These are phyloP conservation scores for Populus tomentosa DNA, from an alignment of 441 rosid species.

Conservation along the genomic window DNA sequence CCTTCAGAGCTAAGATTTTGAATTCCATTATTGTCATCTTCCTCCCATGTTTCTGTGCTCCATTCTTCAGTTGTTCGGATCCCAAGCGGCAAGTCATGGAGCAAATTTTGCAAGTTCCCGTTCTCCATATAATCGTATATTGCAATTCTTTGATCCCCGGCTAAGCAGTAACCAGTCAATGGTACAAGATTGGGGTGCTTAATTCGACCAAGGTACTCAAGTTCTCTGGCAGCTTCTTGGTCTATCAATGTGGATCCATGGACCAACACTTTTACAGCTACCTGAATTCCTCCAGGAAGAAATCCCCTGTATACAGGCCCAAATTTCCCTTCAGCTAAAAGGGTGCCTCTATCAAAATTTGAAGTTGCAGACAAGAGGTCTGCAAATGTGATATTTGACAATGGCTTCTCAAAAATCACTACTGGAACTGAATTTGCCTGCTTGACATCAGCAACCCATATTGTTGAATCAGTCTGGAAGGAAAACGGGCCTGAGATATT, in stretches of 20 bases:
- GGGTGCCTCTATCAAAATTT: slow-evolving; percentile 77
- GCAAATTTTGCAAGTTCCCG: slow-evolving; percentile 87
- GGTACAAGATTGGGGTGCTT: slow-evolving; percentile 92
- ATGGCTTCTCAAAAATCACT: slow-evolving; percentile 87
- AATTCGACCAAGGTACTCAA: slow-evolving; percentile 82
- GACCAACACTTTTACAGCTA: slow-evolving; percentile 88
- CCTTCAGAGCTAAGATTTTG: slow-evolving; percentile 61
- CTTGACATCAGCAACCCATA: slow-evolving; percentile 65
- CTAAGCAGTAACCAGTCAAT: slow-evolving; percentile 79
- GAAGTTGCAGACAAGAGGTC: slow-evolving; percentile 91
- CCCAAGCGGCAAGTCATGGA: slow-evolving; percentile 84
- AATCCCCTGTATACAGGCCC: slow-evolving; percentile 94
- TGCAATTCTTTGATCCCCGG: slow-evolving; percentile 90
- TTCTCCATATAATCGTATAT: slow-evolving; percentile 96
- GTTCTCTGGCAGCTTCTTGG: slow-evolving; percentile 91
- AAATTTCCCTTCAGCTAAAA: slow-evolving; percentile 89
- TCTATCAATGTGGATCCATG: slow-evolving; percentile 85
- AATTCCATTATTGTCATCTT: slow-evolving; percentile 47
- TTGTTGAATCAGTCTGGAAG: slow-evolving; percentile 84
- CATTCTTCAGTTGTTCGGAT: slow-evolving; percentile 77
- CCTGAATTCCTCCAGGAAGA: slow-evolving; percentile 88
- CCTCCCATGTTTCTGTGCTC: slow-evolving; percentile 91
- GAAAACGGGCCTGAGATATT: slow-evolving; percentile 80
- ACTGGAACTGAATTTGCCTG: slow-evolving; percentile 42
- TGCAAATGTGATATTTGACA: slow-evolving; percentile 73